A percentile compares a stretch with the other conserved stretches of the same genome.
phyloP scores from a whole-genome alignment of 495 filamentous ascomycete genomes.

The Friedmanniomyces simplex region DNA sequence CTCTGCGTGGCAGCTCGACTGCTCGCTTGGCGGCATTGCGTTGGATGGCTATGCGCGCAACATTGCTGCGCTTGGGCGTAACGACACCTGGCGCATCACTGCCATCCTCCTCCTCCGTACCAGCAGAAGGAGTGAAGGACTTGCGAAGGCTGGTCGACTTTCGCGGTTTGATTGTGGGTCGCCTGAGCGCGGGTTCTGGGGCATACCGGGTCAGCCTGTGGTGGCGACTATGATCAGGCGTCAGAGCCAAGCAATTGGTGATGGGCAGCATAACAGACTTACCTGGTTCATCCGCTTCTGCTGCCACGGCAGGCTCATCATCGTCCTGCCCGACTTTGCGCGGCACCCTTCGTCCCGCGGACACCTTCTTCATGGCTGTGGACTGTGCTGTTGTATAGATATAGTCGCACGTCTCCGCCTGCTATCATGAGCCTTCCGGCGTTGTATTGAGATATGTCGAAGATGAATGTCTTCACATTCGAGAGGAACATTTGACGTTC shows the following conservation, averaged over 20 bases:
- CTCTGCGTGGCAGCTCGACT: slow-evolving; percentile 22
- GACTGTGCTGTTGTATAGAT: background rate
- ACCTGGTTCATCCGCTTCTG: background rate
- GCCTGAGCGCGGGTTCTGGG: slow-evolving; percentile 4
- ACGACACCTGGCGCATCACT: slow-evolving; percentile 31
- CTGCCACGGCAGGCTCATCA: background rate
- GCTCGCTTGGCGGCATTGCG: slow-evolving; percentile 54
- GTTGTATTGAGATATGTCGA: too few species aligned
- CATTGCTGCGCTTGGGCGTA: slow-evolving; percentile 56
- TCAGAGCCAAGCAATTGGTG: background rate
- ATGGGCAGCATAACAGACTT: background rate
- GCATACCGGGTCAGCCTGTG: background rate
- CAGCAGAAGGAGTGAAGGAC: slow-evolving; percentile 55
- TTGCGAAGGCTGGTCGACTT: slow-evolving; percentile 52
- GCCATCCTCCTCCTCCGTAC: slow-evolving; percentile 37
- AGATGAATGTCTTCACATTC: too few species aligned
- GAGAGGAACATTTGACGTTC: too few species aligned
- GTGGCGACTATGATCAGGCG: background rate
- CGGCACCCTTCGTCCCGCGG: background rate
- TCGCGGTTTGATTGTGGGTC: slow-evolving; percentile 44
- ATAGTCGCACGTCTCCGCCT: background rate
- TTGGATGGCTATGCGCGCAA: slow-evolving; percentile 62
- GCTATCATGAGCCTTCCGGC: too few species aligned
- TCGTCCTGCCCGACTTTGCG: slow-evolving; percentile 7
- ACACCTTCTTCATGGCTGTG: slow-evolving; percentile 9